Percentiles rank a stretch among this genome's conserved stretches.
These are phyloP conservation scores for Sclerotinia nivalis DNA, from an alignment of 2,329 filamentous ascomycete genomes.

Conservation along the genomic window DNA sequence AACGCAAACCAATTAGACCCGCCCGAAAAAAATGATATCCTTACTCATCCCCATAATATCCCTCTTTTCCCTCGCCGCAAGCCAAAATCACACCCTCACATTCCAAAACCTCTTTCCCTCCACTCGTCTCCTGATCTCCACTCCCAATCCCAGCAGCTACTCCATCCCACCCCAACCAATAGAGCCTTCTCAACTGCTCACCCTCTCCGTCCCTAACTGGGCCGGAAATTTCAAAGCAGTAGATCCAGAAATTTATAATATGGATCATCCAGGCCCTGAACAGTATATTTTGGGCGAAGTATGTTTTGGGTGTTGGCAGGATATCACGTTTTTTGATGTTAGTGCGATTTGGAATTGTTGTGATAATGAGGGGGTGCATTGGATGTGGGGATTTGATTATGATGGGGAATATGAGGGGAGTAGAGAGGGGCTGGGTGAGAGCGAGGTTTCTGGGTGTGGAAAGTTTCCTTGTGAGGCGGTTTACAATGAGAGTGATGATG, in stretches of 20 bases:
- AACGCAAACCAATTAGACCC: neutral
- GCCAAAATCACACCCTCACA: constrained; percentile 8
- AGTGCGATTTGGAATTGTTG: constrained; percentile 19
- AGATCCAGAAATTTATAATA: no score
- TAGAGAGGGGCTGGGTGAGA: neutral
- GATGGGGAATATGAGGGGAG: neutral
- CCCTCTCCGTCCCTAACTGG: neutral
- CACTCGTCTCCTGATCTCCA: neutral
- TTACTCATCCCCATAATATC: neutral
- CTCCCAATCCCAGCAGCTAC: neutral
- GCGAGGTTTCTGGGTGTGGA: neutral
- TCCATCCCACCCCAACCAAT: neutral
- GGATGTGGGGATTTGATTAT: constrained; percentile 7
- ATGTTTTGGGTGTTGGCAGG: constrained; percentile 10
- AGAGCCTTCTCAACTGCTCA: neutral
- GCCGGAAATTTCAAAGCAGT: constrained; percentile 11
- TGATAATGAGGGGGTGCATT: constrained; percentile 16
- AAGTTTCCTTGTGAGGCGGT: neutral
- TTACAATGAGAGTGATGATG: constrained; percentile 3
- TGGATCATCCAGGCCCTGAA: neutral
- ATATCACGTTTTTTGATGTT: constrained; percentile 10
- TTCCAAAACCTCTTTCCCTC: constrained; percentile 15
- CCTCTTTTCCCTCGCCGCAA: neutral
- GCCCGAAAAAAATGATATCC: neutral
- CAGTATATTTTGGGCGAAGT: neutral